Conservation (phyloP, 2,329 filamentous ascomycete species). For the Aspergillus latus region DNA sequence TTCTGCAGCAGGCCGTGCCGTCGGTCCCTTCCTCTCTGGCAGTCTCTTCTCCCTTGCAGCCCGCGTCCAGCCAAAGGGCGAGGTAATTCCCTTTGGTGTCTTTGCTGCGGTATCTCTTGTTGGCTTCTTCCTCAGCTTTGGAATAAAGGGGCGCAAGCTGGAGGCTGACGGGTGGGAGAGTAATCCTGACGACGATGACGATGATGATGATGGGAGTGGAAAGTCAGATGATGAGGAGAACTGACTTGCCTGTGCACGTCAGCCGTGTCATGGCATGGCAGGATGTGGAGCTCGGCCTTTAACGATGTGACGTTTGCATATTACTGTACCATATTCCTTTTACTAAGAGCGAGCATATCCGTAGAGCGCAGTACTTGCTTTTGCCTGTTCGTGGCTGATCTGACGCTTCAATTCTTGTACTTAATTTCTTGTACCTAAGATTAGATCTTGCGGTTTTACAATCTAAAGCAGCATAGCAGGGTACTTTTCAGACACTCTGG, state of each 20-base stretch:
- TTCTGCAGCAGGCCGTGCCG: constrained; percentile 82
- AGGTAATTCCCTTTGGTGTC: constrained; percentile 79
- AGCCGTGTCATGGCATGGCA: no score
- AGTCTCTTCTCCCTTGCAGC: constrained; percentile 79
- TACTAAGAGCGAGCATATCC: no score
- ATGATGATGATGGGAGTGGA: constrained; percentile 48
- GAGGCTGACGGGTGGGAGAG: constrained; percentile 59
- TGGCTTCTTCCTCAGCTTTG: constrained; percentile 77
- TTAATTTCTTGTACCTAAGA: no score
- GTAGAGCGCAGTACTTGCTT: no score
- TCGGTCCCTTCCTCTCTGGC: constrained; percentile 85
- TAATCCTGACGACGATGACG: constrained; percentile 43
- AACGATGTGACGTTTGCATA: no score
- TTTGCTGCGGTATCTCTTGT: constrained; percentile 81
- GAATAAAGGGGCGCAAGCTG: constrained; percentile 65
- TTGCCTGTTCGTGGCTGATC: no score
- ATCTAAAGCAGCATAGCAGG: no score
- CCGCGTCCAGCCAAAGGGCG: constrained; percentile 73
- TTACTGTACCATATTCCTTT: no score
- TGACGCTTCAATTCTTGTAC: no score
- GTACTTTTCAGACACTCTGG: no score
- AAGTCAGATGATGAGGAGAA: not conserved
- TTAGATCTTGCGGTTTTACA: no score
- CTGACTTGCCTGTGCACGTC: not conserved
- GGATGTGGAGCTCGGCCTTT: no score